Percentiles rank a stretch among this genome's conserved stretches.
Conservation (phyloP, 2,329 filamentous ascomycete genomes). For the Hypoxylon sp. region DNA sequence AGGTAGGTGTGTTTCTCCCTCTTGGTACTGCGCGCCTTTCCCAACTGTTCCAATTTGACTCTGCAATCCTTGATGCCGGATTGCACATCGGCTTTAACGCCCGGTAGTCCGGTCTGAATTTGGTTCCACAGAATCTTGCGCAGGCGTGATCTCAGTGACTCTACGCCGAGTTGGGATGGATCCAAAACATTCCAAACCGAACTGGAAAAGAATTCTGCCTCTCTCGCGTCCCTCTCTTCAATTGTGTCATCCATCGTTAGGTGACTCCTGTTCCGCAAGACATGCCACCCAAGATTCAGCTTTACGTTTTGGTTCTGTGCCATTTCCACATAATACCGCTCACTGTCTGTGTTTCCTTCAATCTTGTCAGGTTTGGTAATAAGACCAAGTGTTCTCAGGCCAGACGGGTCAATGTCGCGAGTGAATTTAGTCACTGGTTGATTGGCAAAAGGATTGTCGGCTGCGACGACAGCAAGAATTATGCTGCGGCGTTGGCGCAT, state of each 20-base stretch:
- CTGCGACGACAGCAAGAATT: slow-evolving; percentile 67
- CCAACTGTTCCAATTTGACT: slow-evolving; percentile 58
- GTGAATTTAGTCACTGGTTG: slow-evolving; percentile 65
- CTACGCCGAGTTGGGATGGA: slow-evolving; percentile 55
- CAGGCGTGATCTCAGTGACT: slow-evolving; percentile 58
- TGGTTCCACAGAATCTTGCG: slow-evolving; percentile 58
- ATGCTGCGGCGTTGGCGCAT: slow-evolving; percentile 67
- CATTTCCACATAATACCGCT: slow-evolving; percentile 51
- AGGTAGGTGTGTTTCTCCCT: slow-evolving; percentile 62
- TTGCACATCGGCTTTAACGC: slow-evolving; percentile 54
- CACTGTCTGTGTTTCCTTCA: slow-evolving; percentile 47
- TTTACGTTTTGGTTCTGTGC: slow-evolving; percentile 54
- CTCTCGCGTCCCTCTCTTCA: slow-evolving; percentile 53
- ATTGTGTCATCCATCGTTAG: slow-evolving; percentile 50
- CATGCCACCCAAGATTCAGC: slow-evolving; percentile 58
- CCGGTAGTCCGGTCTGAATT: slow-evolving; percentile 54
- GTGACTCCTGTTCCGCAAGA: slow-evolving; percentile 57
- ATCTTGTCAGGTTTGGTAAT: slow-evolving; percentile 64
- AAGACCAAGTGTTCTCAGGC: slow-evolving; percentile 63
- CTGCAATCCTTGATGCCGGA: slow-evolving; percentile 52
- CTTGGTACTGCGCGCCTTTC: slow-evolving; percentile 58
- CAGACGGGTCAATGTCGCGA: slow-evolving; percentile 47
- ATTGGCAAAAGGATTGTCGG: slow-evolving; percentile 66
- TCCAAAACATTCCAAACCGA: slow-evolving; percentile 49
- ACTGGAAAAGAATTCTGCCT: slow-evolving; percentile 54